Evolutionary conservation across 164 flowering plant genomes (phyloP), one percentile per base, ranked within the genome.

Genomic region (Cinnamomum micranthum): DNA sequence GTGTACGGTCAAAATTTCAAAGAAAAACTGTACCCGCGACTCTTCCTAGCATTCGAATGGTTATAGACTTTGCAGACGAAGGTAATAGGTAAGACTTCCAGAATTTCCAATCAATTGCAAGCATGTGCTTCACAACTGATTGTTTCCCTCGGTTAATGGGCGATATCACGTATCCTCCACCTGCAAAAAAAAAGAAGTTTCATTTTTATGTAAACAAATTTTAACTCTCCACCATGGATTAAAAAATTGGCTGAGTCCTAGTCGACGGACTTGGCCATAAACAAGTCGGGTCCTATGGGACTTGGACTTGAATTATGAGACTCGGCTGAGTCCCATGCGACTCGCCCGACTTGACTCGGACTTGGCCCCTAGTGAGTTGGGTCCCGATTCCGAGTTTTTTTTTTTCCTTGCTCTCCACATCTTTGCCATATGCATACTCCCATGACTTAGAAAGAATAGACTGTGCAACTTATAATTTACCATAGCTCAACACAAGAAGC

Each of bases 61-160:
- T 92, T 31, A 89, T 81, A 52, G 93, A 81, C 80, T 89, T 79
- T 19, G 86, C 85, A 25, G 91, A 80, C 1, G 95, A 80, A 47
- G 86, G 80, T 12, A 82, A 79, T 41, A 88, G 51, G 77, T 89
- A 91, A 50, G 87, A 80, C 78, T 85, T 92, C 98, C 96, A 95
- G 77, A 76, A 85, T 74, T 83, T 93, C 99, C 99, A 95, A 71
- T 95, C 98, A 65, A 93, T 83, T 20, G 98, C 89, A 77, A 93
- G 91, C 99, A 95, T 95, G 85, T 95, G 97, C 75, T 88, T 95
- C 11, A 95, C 94, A 67, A 93, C 87, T 22, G 95, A 91, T 52
- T 85, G 83, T 70, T 86, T 90, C 31, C 95, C 96, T 68, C 88
- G 84, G 78, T 86, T 85, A 19, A 85, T 77, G 1, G 99, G 98